Base-by-base conservation (phyloP, 768 basidiomycete genomes). In the button mushroom (Agaricus bisporus) region DNA sequence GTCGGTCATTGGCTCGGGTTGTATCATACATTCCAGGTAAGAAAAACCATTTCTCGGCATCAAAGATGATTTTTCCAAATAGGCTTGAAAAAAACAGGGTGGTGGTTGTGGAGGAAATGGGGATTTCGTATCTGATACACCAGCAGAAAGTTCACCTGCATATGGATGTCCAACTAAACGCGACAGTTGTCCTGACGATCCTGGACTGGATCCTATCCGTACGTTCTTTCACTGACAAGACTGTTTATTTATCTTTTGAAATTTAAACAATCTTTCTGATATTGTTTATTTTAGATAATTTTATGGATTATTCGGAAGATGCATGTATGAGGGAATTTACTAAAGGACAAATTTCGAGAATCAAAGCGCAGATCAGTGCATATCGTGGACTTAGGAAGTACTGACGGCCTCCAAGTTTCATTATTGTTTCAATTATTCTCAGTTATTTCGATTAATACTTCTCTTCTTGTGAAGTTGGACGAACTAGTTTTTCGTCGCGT, bases 1-100 rank as follows among this genome's bases (percentile, higher is more conserved):
- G 69, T 69, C 39, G 78, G 79, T 3, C 80, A 81, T 63, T 82
- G 80, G 79, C 61, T 69, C 41, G 79, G 80, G 14, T 70, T 81
- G 14, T 82, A 80, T 62, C 80, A 81, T 59, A 80, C 80, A 25
- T 81, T 80, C 72, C 73, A 81, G 63, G 62, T 25, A 39, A 14
- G 32, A 69, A 69, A 44, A 73, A 17, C 12, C 45, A 38, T 22
- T 22, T 22, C 2, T 22, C 49, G 20, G n/a, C 7, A 12, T 17
- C 15, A 10, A 39, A 17, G 48, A 8, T 9, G 15, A 35, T 11
- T 9, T 32, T 37, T 15, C 6, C 10, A 17, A 22, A 15, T 44
- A 39, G 5, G 5, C 5, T n/a, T 42, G 68, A 60, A 46, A 58
- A 65, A 55, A 74, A 73, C 62, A 9, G 37, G 61, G 22, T 72